Evolutionary conservation across 2,329 filamentous ascomycete species (phyloP).

Genomic region (Fusarium dlaminii): DNA sequence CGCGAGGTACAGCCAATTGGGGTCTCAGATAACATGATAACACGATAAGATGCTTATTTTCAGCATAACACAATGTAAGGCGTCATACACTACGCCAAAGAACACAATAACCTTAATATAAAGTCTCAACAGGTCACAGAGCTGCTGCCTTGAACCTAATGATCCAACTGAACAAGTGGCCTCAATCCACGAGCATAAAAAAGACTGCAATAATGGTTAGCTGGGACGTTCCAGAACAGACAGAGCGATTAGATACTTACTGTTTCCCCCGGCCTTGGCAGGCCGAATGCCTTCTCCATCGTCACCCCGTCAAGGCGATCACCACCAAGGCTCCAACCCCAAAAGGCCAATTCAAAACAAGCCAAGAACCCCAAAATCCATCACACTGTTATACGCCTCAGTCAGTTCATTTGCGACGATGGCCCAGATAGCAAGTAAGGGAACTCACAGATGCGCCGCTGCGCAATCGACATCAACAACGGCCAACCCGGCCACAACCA

Average conservation of each 20-base stretch:
- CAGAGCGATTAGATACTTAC: background rate
- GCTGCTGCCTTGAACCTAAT: background rate
- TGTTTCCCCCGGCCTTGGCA: background rate
- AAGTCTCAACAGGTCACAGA: background rate
- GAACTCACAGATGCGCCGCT: background rate
- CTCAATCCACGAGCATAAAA: background rate
- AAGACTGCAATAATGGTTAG: background rate
- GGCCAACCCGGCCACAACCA: background rate
- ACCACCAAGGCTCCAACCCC: background rate
- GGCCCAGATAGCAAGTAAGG: background rate
- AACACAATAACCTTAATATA: background rate
- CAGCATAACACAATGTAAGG: background rate
- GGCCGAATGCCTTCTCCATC: background rate
- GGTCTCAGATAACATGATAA: background rate
- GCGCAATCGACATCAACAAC: background rate
- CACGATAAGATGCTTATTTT: background rate
- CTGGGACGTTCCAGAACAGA: background rate
- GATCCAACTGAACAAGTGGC: background rate
- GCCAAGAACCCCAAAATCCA: background rate
- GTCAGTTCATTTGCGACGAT: background rate
- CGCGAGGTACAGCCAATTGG: background rate
- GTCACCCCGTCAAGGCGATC: background rate
- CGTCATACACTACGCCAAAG: background rate
- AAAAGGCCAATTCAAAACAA: accelerated
- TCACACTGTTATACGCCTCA: accelerated